Base-by-base conservation (phyloP, 1,139 yeast species). In the Pichia sp. region DNA sequence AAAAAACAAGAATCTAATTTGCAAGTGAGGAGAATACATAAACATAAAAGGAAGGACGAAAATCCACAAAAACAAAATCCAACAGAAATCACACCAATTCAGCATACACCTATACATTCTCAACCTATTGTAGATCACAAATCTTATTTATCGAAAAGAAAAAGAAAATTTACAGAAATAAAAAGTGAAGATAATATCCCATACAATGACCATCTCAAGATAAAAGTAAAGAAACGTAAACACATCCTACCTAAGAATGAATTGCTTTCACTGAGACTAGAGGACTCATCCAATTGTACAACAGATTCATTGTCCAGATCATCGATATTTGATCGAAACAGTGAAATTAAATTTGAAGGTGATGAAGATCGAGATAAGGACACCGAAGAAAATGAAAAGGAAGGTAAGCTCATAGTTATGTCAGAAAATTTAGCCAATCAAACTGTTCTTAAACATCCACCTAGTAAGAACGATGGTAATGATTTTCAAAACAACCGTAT, bases 221-320 rank as follows among this genome's bases (percentile, higher is more conserved):
- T 47, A 23, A 48, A 47, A 4, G 53, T 58, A 2, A 59, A 59
- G 18, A 59, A 58, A 39, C 47, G 55, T 9, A 43, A 48, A 7
- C 58, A 57, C 30, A 56, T 60, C 0, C 53, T 56, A 1, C 53
- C 59, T 35, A 44, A 40, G 40, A 40, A 43, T 36, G 43, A 3
- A n/a, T 29, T 25, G 39, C 39, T 8, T 35, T 38, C 23, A 36
- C 32, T 15, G 44, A 47, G 26, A 44, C 16, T 34, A 18, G 42
- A n/a, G 29, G 22, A 32, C 15, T 32, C 36, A 18, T 1, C 23
- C 15, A 13, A 32, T 9, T 18, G 5, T 16, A 11, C 36, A 18
- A 12, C 22, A 9, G 36, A 1, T 3, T 32, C 22, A 18, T 32
- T 12, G 11, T 18, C 22, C 4, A 32, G 18, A 18, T 32, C 36